Evolutionary conservation across 2,329 filamentous ascomycete species (phyloP), one percentile per base, ranked within the genome.

Genomic region (Fragosphaeria purpurea): DNA sequence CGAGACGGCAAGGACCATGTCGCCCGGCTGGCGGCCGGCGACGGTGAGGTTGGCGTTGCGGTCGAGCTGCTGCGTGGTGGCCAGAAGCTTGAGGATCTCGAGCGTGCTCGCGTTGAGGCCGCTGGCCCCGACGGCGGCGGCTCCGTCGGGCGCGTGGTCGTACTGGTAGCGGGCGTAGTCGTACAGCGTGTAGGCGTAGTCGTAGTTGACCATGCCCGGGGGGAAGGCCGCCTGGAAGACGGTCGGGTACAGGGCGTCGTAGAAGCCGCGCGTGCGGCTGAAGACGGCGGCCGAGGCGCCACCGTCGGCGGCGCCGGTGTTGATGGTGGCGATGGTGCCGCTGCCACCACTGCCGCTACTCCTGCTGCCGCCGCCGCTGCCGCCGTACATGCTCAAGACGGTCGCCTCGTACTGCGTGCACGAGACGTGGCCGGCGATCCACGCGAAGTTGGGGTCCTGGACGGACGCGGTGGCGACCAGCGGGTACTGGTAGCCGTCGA

Each of bases 401-500:
- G 69, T 66, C 10, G 56, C 51, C 11, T 61, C 55, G 63, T 71
- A 74, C 5, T 58, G 57, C 4, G 59, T 59, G 54, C 73, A 77
- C 6, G 61, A 59, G 0, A 59, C 48, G 10, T 69, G 63, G 48
- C 69, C 69, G 51, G 69, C 63, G 5, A 74, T 58, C 76, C 64
- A 70, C 39, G 73, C 63, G 10, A 69, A 74, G 13, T 67, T 64
- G 9, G 64, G 67, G 51, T 79, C 74, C 7, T 48, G 41, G 13
- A 44, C 8, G 33, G 55, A 55, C 8, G 44, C 32, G 4, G 53
- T 55, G 4, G 11, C 69, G 39, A 95, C 69, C 1, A 79, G 79
- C 13, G 91, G 84, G 57, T 94, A 80, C 62, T 95, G 89, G 62
- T 90, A 95, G 8, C 88, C 88, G 49, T 77, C 69, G 59, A 95